phyloP scores from a whole-genome alignment of 257 asterid species.

The Ehretia macrophylla region DNA sequence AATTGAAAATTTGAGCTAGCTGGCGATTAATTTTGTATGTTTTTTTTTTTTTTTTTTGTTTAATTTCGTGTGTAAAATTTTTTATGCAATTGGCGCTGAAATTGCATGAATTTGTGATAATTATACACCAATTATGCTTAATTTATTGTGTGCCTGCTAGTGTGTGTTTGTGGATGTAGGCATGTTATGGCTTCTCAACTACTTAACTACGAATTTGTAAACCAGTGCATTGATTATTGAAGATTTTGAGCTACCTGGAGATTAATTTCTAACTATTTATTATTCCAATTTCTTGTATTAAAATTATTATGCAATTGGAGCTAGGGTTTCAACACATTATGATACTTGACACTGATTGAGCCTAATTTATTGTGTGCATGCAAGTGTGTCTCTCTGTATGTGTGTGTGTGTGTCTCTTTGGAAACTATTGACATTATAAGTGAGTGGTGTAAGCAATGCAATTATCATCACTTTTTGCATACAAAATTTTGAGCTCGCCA shows the following conservation, averaged over 20 bases:
- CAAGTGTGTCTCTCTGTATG: too few species aligned
- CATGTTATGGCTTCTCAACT: too few species aligned
- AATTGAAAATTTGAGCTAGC: background rate
- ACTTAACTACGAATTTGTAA: too few species aligned
- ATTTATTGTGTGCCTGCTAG: background rate
- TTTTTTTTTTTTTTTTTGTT: too few species aligned
- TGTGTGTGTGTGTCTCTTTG: too few species aligned
- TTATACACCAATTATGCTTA: background rate
- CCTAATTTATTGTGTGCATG: background rate
- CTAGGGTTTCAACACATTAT: background rate
- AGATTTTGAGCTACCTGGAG: background rate
- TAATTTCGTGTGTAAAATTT: background rate
- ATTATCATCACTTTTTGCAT: too few species aligned
- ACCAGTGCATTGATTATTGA: background rate
- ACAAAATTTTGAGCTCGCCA: too few species aligned
- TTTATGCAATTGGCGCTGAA: background rate
- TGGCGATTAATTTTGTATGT: background rate
- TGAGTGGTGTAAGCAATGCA: too few species aligned
- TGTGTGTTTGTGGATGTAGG: too few species aligned
- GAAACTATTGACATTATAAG: too few species aligned
- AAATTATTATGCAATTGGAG: background rate
- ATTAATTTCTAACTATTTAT: too few species aligned
- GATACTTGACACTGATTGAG: background rate
- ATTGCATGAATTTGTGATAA: background rate
- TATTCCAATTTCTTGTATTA: background rate